Base-by-base conservation (phyloP, 2,329 filamentous ascomycete species). In the Botrytis squamosa region DNA sequence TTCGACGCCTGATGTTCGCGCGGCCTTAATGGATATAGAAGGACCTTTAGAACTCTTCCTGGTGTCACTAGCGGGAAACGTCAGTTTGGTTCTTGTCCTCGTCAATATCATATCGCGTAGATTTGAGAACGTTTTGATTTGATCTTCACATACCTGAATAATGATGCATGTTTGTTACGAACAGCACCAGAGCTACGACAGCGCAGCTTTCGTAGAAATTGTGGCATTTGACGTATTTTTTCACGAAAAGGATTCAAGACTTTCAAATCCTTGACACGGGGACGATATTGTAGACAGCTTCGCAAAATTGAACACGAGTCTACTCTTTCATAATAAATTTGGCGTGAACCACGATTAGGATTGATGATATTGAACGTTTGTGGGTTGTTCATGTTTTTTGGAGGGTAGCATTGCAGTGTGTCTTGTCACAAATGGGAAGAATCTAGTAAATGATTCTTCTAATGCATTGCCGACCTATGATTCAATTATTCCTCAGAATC, bases 231-330 rank as follows among this genome's bases (percentile, higher is more conserved):
- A 29, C 9, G 44, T 55, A 42, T 22, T 68, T 8, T 42, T 29
- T 42, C 16, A n/a, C 36, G 36, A 12, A 18, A 38, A 2, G 16
- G 65, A 10, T 38, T 55, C 10, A 55, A 68, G 38, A n/a, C 65
- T 36, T 49, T 55, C 4, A 55, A 55, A 14, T 55, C 65, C 46
- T 68, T 68, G 36, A n/a, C 25, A n/a, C 65, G 36, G 16, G 36
- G 65, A 33, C 65, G 46, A 55, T 68, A 68, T 29, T n/a, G 46
- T 68, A 68, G 65, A 18, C 46, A 55, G 33, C 25, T 68, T 55
- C 20, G 65, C 65, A 36, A 55, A 18, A 68, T 55, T 55, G 65
- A 49, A 22, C 18, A 8, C 9, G 25, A 40, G 9, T 38, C 46
- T 7, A 14, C 46, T 5, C 25, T 29, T 20, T 68, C 46, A n/a